phyloP scores from a whole-genome alignment of 2,329 filamentous ascomycete genomes.

The Chaetomium globosum region DNA sequence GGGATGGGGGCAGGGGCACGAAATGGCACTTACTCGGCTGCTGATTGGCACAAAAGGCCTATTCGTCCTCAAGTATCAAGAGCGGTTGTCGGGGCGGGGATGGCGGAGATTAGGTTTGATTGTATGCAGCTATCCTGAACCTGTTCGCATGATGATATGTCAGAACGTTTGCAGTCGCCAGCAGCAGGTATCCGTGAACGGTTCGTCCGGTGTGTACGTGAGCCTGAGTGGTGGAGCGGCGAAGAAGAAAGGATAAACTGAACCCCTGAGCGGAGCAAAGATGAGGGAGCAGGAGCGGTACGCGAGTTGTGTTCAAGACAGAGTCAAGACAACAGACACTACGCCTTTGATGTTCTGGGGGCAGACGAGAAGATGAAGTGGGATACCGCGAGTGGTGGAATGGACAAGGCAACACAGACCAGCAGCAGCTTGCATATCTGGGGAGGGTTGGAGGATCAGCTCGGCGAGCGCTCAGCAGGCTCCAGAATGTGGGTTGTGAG shows the following conservation, averaged over 20 bases:
- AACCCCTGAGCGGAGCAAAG: slow-evolving; percentile 15
- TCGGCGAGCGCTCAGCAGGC: slow-evolving; percentile 25
- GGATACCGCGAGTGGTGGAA: slow-evolving; percentile 22
- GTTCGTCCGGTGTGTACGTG: slow-evolving; percentile 38
- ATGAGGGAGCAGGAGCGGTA: slow-evolving; percentile 15
- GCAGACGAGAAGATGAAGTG: slow-evolving; percentile 15
- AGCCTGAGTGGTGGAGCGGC: slow-evolving; percentile 21
- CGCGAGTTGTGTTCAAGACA: slow-evolving; percentile 32
- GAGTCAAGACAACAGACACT: slow-evolving; percentile 33
- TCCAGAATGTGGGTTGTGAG: slow-evolving; percentile 34
- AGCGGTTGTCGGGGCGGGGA: slow-evolving; percentile 30
- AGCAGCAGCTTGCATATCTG: slow-evolving; percentile 35
- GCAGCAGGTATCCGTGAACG: slow-evolving; percentile 44
- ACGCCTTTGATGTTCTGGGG: slow-evolving; percentile 21
- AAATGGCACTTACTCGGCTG: slow-evolving; percentile 27
- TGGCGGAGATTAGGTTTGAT: slow-evolving; percentile 43
- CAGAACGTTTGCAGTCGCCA: slow-evolving; percentile 45
- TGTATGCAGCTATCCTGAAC: slow-evolving; percentile 51
- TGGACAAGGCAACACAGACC: slow-evolving; percentile 34
- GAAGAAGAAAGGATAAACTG: slow-evolving; percentile 19
- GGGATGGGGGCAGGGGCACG: slow-evolving; percentile 9
- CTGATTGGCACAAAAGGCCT: slow-evolving; percentile 28
- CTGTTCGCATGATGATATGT: slow-evolving; percentile 49
- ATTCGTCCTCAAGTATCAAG: slow-evolving; percentile 24
- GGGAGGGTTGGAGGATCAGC: slow-evolving; percentile 32